A percentile compares a stretch with the other conserved stretches of the same genome.
phyloP scores from a whole-genome alignment of 495 filamentous ascomycete species.

The Aspergillus carlsbadensis region DNA sequence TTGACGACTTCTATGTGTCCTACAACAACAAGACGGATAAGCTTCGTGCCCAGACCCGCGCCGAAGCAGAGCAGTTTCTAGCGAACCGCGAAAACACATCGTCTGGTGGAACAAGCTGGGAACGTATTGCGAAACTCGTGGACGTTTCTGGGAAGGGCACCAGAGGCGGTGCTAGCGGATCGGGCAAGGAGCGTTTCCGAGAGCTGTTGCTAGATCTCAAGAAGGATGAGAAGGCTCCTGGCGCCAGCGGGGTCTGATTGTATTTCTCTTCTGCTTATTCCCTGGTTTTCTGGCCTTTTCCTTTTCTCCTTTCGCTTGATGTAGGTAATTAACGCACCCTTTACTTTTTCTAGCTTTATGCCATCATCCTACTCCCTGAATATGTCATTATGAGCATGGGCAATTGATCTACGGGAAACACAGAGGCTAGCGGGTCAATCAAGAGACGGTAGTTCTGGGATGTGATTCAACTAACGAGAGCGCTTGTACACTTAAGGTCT shows the following conservation, averaged over 20 bases:
- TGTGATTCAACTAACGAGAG: too few relatives aligned
- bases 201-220: constrained; percentile 83
- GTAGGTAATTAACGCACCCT: constrained; percentile 24
- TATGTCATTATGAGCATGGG: not conserved
- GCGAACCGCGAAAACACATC: constrained; percentile 85
- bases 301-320: constrained; percentile 21
- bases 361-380: not conserved
- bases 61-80: constrained; percentile 94
- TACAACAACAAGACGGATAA: constrained; percentile 98
- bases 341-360: constrained; percentile 13
- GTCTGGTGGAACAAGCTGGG: constrained; percentile 95
- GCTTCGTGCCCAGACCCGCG: constrained; percentile 73
- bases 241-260: constrained; percentile 53
- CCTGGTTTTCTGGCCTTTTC: not conserved
- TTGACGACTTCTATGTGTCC: constrained; percentile 99
- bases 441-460: too few relatives aligned
- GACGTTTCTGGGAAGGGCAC: constrained; percentile 93
- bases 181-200: constrained; percentile 91
- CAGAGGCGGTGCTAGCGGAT: constrained; percentile 79
- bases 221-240: constrained; percentile 94
- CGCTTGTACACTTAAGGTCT: not conserved
- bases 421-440: not conserved
- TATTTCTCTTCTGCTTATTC: constrained; percentile 25
- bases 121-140: constrained; percentile 93
- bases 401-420: not conserved